Base-by-base conservation (phyloP, 2,329 filamentous ascomycete genomes). In the Fusarium devonianum region DNA sequence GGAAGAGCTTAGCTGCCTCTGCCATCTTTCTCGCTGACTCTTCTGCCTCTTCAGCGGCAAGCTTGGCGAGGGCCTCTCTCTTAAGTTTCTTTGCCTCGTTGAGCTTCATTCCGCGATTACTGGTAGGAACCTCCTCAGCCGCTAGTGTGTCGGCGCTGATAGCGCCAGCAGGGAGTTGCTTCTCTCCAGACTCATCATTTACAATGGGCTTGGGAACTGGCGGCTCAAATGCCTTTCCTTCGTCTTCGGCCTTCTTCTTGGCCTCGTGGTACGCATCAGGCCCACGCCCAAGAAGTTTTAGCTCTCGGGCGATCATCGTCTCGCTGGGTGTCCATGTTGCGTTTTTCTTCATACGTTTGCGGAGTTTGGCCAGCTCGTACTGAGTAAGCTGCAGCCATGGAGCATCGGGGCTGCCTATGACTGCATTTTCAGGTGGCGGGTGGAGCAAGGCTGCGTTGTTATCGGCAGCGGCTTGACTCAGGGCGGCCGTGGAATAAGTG, bases 261-360 rank as follows among this genome's bases (percentile, higher is more conserved):
- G 86, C 86, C 33, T 78, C 77, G 32, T 75, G 77, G 62, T 81
- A 87, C 6, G 82, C 82, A 41, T 86, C 84, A 12, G 83, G 78
- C 3, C 85, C 85, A 33, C 90, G 85, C 1, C 86, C 86, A 13
- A 90, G 79, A 14, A 78, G 77, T 67, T 88, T 88, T 1, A 94
- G 80, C 70, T 93, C 89, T 21, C 89, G 80, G 12, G 88, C 83
- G 56, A 93, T 89, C 90, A 94, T 94, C 0, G 90, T 92, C 62
- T 90, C 88, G 56, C 88, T 92, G 0, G 90, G 90, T 3, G 84
- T 86, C 90, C 90, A 94, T 4, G 89, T 86, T 0, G 89, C 88
- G 65, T 94, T 94, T 78, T 94, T 94, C 80, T 94, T 94, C 90
- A 94, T 94, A 13, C 88, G 81, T 73, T 94, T 94, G 52, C 90